phyloP scores from a whole-genome alignment of 768 basidiomycete genomes.

The Hortiboletus flavorubellus region DNA sequence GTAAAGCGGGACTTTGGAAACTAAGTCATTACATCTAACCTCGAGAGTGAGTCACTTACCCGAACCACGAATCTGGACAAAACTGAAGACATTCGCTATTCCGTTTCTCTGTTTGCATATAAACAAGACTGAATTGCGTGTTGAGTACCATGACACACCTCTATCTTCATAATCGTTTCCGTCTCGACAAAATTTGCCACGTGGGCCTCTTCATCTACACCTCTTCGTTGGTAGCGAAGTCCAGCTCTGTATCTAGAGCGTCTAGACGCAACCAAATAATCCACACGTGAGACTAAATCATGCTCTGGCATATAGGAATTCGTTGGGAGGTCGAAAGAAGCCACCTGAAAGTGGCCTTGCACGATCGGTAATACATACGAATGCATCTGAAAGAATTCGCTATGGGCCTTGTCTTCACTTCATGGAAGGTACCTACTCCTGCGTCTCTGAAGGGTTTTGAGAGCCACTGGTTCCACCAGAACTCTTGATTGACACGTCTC shows the following conservation, averaged over 20 bases:
- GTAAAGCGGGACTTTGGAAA: conserved; percentile 73
- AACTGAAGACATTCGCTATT: conserved; percentile 75
- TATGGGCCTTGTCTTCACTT: not conserved
- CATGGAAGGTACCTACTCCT: conserved; percentile 51
- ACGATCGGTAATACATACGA: conserved; percentile 86
- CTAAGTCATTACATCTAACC: not conserved
- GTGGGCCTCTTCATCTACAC: conserved; percentile 88
- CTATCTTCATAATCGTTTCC: conserved; percentile 81
- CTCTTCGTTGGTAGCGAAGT: conserved; percentile 89
- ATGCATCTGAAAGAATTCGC: conserved; percentile 52
- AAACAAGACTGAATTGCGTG: not conserved
- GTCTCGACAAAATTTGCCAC: conserved; percentile 98
- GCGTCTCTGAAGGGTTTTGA: conserved; percentile 82
- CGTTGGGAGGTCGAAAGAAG: conserved; percentile 61
- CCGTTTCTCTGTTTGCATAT: conserved; percentile 58
- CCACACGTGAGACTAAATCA: conserved; percentile 44
- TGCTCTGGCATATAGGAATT: conserved; percentile 35
- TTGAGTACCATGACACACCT: conserved; percentile 44
- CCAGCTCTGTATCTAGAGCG: conserved; percentile 89
- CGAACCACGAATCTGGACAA: conserved; percentile 90
- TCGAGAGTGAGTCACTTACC: conserved; percentile 41
- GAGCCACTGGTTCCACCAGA: conserved; percentile 97
- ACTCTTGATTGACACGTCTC: conserved; percentile 85
- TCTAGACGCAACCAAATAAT: conserved; percentile 82
- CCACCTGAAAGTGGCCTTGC: conserved; percentile 86